Conservation (phyloP, 2,329 filamentous ascomycete species). For the Diaporthe vexans region DNA sequence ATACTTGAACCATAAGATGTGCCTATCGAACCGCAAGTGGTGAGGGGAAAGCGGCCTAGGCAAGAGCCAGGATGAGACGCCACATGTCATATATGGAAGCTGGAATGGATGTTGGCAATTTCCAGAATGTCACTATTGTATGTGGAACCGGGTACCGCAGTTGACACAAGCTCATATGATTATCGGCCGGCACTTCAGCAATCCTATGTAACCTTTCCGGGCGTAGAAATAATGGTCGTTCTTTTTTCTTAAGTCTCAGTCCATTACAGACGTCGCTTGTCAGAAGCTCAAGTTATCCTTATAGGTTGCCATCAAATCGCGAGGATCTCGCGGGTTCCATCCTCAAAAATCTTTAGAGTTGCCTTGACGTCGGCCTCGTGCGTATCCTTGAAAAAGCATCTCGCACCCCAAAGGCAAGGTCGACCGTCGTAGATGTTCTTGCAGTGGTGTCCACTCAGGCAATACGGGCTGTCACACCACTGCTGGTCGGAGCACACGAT, state of each 20-base stretch:
- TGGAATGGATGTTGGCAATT: background rate
- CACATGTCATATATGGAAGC: background rate
- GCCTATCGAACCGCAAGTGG: background rate
- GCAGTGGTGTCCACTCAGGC: constrained; percentile 41
- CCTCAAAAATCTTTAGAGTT: constrained; percentile 35
- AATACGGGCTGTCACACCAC: constrained; percentile 37
- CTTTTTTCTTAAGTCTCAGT: background rate
- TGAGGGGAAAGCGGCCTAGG: background rate
- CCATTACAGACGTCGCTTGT: background rate
- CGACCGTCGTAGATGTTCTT: constrained; percentile 38
- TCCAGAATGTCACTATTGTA: background rate
- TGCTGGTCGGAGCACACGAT: constrained; percentile 33
- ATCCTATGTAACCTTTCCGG: background rate
- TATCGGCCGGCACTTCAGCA: background rate
- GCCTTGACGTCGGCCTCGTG: constrained; percentile 36
- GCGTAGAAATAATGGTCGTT: background rate
- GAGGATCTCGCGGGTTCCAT: constrained; percentile 36
- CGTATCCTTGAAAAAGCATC: constrained; percentile 40
- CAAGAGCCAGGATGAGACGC: too few relatives aligned
- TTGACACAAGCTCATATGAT: background rate
- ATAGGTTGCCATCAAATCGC: background rate
- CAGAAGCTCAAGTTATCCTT: constrained; percentile 3
- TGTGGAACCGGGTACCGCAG: too few relatives aligned
- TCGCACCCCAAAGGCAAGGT: constrained; percentile 32
- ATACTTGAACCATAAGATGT: background rate